Conservation (phyloP, 495 filamentous ascomycete species). For the Penicillium bialowiezense region DNA sequence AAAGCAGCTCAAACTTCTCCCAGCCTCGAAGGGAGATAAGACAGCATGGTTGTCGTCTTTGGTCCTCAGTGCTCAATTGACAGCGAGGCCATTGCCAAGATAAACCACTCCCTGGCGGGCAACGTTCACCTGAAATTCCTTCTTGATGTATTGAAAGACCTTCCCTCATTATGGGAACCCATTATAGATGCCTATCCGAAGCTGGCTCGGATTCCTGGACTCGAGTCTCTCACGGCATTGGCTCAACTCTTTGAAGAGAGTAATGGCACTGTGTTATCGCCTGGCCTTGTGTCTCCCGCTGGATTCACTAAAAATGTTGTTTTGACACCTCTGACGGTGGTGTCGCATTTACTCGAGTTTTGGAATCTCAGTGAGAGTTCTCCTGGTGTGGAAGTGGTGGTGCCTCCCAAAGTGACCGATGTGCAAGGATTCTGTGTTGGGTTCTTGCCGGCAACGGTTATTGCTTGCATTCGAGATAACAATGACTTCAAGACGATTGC, state of each 20-base stretch:
- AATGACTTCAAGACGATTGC: conserved; percentile 22
- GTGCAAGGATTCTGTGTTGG: conserved; percentile 36
- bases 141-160: background rate
- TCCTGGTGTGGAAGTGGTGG: background rate
- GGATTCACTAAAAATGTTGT: no score
- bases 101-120: no score
- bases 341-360: conserved; percentile 1
- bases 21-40: no score
- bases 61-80: no score
- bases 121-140: background rate
- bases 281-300: background rate
- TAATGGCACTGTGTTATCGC: background rate
- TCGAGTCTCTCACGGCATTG: background rate
- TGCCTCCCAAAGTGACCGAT: background rate
- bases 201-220: background rate
- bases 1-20: no score
- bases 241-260: background rate
- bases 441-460: conserved; percentile 31
- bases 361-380: conserved; percentile 1
- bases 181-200: background rate
- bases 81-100: no score
- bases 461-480: conserved; percentile 19
- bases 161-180: background rate
- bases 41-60: no score
- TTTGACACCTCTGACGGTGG: background rate